Evolutionary conservation across 2,329 filamentous ascomycete genomes (phyloP), one percentile per base, ranked within the genome.

Genomic region (Pseudogymnoascus destructans): DNA sequence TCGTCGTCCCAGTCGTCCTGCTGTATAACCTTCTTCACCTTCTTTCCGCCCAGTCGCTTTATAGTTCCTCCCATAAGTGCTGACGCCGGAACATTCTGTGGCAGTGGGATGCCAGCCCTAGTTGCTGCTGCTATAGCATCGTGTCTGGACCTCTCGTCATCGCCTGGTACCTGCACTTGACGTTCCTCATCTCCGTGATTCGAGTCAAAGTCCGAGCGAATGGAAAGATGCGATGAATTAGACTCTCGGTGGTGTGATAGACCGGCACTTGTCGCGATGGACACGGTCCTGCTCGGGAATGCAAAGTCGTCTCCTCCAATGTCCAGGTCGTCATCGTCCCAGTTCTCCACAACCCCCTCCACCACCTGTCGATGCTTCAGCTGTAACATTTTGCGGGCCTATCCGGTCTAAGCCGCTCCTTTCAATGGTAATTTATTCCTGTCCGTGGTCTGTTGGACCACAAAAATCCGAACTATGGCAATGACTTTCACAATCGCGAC

Each of bases 51-150:
- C 32, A 97, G 77, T 64, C 91, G 80, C 74, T 95, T 95, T 68
- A 97, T 97, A 8, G 90, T 92, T 57, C 93, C 93, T 57, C 92
- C 92, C 70, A 93, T 81, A 40, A 98, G 76, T 27, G 93, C 93
- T 17, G 92, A 95, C 27, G 87, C 82, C 1, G 92, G 90, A 30
- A 97, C 83, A 68, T 91, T 91, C 57, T 81, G 77, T 25, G 93
- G 93, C 59, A 97, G 82, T 5, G 93, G 92, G 63, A 98, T 95
- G 64, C 93, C 93, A 23, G 90, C 91, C 69, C 84, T 85, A 67
- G 89, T 87, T 32, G 91, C 92, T 5, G 89, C 87, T 21, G 87
- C 82, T 66, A 98, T 92, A 61, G 93, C 91, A 68, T 95, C 87
- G 65, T 85, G 74, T 8, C 87, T 95, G 1, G 89, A 89, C 62